Percentiles rank a stretch among this genome's conserved stretches.
These are phyloP conservation scores for Skeletonema marinoi DNA, from an alignment of 108 stramenopile genomes.

Conservation along the genomic window DNA sequence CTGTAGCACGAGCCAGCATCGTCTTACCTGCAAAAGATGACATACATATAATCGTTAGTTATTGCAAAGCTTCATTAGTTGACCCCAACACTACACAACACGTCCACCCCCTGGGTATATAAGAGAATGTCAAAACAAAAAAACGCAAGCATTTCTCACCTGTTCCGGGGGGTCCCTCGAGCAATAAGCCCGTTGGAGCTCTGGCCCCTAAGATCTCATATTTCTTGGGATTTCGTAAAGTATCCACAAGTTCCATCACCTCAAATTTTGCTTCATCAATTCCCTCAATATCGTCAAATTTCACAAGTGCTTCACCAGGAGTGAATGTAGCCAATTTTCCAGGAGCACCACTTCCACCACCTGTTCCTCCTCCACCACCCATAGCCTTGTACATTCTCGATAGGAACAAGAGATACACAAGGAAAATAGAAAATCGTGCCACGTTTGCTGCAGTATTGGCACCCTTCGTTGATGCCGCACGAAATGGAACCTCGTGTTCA, in stretches of 20 bases:
- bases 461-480: conserved; percentile 58
- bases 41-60: neutral
- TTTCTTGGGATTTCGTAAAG: conserved; percentile 80
- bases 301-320: conserved; percentile 57
- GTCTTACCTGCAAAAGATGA: conserved; percentile 66
- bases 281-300: conserved; percentile 86
- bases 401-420: conserved; percentile 68
- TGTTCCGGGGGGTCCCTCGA: conserved; percentile 77
- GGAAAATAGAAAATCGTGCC: conserved; percentile 51
- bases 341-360: conserved; percentile 42
- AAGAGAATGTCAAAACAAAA: neutral
- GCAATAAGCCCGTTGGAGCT: conserved; percentile 79
- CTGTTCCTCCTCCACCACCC: conserved; percentile 44
- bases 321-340: conserved; percentile 67
- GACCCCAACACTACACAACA: neutral
- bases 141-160: neutral
- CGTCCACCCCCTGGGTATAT: neutral
- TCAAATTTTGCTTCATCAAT: conserved; percentile 84
- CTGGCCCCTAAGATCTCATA: conserved; percentile 87
- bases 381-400: conserved; percentile 69
- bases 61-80: neutral
- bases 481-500: conserved; percentile 59
- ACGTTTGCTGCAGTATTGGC: conserved; percentile 37
- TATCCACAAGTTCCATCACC: conserved; percentile 90
- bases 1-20: conserved; percentile 85